Evolutionary conservation across 441 rosid species (phyloP).

Genomic region (Metrosideros polymorpha): DNA sequence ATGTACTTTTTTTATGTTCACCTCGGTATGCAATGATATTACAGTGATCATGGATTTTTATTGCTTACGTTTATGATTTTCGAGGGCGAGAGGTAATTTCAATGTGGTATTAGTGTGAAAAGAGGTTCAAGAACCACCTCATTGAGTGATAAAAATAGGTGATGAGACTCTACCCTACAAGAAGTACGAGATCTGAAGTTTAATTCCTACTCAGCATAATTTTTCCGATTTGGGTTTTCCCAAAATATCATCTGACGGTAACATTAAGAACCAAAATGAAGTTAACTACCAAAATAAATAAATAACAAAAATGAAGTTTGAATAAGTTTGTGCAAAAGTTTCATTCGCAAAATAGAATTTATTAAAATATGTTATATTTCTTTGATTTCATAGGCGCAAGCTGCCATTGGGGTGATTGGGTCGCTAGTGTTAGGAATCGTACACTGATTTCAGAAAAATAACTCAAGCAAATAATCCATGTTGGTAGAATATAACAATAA

Average conservation of each 20-base stretch:
- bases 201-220: neutral
- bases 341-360: neutral
- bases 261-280: neutral
- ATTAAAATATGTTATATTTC: neutral
- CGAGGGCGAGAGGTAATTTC: neutral
- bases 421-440: no score
- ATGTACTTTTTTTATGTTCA: neutral
- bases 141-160: neutral
- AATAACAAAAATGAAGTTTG: neutral
- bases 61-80: neutral
- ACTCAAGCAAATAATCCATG: no score
- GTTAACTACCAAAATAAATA: neutral
- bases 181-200: neutral
- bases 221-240: neutral
- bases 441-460: no score
- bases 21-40: neutral
- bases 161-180: neutral
- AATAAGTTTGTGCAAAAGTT: neutral
- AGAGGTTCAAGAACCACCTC: neutral
- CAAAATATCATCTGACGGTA: neutral
- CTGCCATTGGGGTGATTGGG: neutral
- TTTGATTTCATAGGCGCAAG: neutral
- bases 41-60: neutral
- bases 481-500: no score
- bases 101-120: neutral